Evolutionary conservation across 352 stramenopile species (phyloP).

Genomic region (Phytophthora quininea): DNA sequence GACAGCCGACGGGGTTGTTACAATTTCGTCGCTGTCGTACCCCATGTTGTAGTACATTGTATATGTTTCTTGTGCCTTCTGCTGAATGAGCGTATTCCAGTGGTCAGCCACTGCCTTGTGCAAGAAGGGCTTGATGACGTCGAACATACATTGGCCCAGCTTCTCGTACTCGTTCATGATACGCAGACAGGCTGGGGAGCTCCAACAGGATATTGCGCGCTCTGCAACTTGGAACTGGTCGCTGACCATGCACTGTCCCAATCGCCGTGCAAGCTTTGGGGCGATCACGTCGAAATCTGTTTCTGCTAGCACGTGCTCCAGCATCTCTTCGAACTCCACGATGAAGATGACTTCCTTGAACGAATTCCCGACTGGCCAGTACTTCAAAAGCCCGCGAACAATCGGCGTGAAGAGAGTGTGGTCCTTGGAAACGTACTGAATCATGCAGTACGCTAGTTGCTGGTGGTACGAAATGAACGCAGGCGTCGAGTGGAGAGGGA

Average conservation of each 20-base stretch:
- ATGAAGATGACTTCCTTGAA: conserved; percentile 92
- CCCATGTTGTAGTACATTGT: conserved; percentile 92
- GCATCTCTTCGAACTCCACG: conserved; percentile 88
- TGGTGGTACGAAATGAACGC: conserved; percentile 90
- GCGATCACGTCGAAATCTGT: conserved; percentile 76
- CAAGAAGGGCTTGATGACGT: conserved; percentile 81
- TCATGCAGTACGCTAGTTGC: conserved; percentile 90
- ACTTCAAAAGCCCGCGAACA: conserved; percentile 77
- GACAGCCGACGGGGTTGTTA: conserved; percentile 32
- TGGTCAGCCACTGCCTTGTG: conserved; percentile 56
- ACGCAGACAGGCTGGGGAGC: conserved; percentile 74
- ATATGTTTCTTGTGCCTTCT: conserved; percentile 87
- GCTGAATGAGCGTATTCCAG: conserved; percentile 87
- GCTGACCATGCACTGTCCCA: conserved; percentile 82
- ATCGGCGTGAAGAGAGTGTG: conserved; percentile 87
- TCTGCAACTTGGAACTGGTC: conserved; percentile 88
- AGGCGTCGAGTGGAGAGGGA: conserved; percentile 82
- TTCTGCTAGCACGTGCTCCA: conserved; percentile 86
- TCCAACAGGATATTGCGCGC: conserved; percentile 85
- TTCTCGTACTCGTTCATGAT: conserved; percentile 93
- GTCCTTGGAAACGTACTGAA: conserved; percentile 90
- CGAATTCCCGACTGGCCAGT: conserved; percentile 87
- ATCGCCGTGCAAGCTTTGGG: conserved; percentile 55
- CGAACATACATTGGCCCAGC: conserved; percentile 82
- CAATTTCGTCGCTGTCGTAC: conserved; percentile 78